These are phyloP conservation scores for Geranomyces michiganensis DNA, from an alignment of 192 early-diverging fungal genomes.

Conservation along the genomic window DNA sequence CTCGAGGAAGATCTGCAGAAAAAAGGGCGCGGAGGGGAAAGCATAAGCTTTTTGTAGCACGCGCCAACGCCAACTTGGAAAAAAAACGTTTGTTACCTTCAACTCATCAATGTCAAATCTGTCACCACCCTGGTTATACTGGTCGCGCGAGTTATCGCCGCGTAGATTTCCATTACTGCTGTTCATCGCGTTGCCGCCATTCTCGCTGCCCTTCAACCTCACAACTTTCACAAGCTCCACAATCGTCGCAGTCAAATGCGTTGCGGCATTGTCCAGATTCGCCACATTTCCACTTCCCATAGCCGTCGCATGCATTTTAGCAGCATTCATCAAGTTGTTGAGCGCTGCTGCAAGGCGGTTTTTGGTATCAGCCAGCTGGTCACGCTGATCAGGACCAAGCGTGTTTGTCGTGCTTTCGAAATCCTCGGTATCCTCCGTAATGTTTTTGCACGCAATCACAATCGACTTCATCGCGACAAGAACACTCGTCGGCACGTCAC, in stretches of 20 bases:
- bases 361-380: slow-evolving; percentile 59
- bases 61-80: too few relatives aligned
- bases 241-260: slow-evolving; percentile 75
- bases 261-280: slow-evolving; percentile 80
- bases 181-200: background rate
- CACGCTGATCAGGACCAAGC: slow-evolving; percentile 53
- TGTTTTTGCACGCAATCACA: slow-evolving; percentile 78
- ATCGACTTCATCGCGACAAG: slow-evolving; percentile 84
- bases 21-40: slow-evolving; percentile 9
- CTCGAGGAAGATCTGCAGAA: slow-evolving; percentile 62
- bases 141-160: background rate
- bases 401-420: slow-evolving; percentile 48
- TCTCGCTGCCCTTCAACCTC: slow-evolving; percentile 34
- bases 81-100: too few relatives aligned
- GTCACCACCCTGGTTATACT: slow-evolving; percentile 1
- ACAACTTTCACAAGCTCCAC: slow-evolving; percentile 74
- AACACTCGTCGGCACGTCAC: slow-evolving; percentile 68
- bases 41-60: too few relatives aligned
- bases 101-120: slow-evolving; percentile 44
- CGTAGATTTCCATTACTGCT: slow-evolving; percentile 6
- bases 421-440: slow-evolving; percentile 80
- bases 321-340: slow-evolving; percentile 69
- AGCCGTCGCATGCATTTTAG: slow-evolving; percentile 77
- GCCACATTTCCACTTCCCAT: slow-evolving; percentile 61
- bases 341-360: slow-evolving; percentile 65